Conservation (phyloP, 2,329 filamentous ascomycete genomes). For the Chrysoporthe puriensis region DNA sequence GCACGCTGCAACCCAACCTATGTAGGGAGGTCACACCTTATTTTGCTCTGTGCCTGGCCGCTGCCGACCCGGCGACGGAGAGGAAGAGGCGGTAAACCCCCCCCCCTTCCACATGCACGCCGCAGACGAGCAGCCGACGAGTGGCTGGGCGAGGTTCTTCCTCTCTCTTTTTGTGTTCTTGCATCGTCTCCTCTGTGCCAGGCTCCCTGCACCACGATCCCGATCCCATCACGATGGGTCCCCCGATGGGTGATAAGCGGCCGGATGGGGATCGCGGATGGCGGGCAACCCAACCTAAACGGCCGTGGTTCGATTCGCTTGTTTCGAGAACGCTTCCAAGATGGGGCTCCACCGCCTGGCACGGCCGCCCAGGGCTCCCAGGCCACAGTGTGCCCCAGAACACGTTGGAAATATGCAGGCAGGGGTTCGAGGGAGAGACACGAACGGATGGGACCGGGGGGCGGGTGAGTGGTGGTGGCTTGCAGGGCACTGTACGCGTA, state of each 20-base stretch:
- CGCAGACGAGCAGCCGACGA: conserved; percentile 8
- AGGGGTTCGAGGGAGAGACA: conserved; percentile 12
- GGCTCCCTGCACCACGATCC: conserved; percentile 7
- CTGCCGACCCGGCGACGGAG: neutral
- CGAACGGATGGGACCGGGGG: conserved; percentile 9
- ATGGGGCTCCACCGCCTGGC: conserved; percentile 10
- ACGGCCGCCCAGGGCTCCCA: conserved; percentile 9
- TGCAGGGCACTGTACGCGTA: conserved; percentile 23
- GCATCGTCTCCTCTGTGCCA: neutral
- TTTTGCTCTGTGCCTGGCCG: neutral
- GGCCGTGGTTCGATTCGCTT: conserved; percentile 25
- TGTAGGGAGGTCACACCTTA: neutral
- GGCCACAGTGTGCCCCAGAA: conserved; percentile 25
- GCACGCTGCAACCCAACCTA: neutral
- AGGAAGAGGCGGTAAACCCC: conserved; percentile 3
- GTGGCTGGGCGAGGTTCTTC: conserved; percentile 5
- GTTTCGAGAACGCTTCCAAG: conserved; percentile 26
- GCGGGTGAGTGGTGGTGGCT: neutral
- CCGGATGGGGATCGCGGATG: conserved; percentile 3
- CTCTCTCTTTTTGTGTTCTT: neutral
- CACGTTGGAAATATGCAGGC: conserved; percentile 13
- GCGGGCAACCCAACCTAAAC: neutral
- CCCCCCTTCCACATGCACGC: neutral
- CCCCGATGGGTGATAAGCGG: conserved; percentile 8
- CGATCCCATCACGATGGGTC: conserved; percentile 16